Percentiles rank a stretch among this genome's conserved stretches.
Conservation (phyloP, 176 grass and related monocot species). For the Cenchrus purpureus region DNA sequence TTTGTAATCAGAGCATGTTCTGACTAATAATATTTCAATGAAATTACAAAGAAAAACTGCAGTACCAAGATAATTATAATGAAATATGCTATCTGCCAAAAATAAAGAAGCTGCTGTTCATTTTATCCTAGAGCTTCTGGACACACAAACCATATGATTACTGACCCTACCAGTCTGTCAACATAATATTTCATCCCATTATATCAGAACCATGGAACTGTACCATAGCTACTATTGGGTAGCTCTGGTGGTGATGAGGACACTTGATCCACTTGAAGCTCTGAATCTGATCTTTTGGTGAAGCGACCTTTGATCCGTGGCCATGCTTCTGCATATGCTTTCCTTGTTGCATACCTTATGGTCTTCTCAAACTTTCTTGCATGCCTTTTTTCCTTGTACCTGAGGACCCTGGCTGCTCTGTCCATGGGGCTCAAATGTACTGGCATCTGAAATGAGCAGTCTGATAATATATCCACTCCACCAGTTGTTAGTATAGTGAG, state of each 20-base stretch:
- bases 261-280: constrained; percentile 46
- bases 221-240: constrained; percentile 27
- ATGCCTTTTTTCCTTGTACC: too few species aligned
- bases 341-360: too few species aligned
- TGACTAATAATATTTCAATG: constrained; percentile 15
- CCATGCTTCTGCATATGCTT: too few species aligned
- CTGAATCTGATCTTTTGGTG: constrained; percentile 59
- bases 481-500: too few species aligned
- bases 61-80: constrained; percentile 33
- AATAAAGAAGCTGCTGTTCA: neutral
- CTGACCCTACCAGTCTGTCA: neutral
- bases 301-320: constrained; percentile 69
- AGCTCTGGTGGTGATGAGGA: neutral
- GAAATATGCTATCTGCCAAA: constrained; percentile 2
- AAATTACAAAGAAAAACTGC: constrained; percentile 24
- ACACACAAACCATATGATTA: constrained; percentile 22
- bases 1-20: constrained; percentile 11
- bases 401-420: too few species aligned
- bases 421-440: too few species aligned
- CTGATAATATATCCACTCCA: too few species aligned
- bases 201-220: constrained; percentile 44
- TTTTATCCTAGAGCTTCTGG: constrained; percentile 13
- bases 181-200: constrained; percentile 38
- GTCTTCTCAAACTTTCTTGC: too few species aligned
- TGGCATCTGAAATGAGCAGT: too few species aligned